Evolutionary conservation across 805 yeast genomes (phyloP).

Genomic region (Pichia gijzeniarum): DNA sequence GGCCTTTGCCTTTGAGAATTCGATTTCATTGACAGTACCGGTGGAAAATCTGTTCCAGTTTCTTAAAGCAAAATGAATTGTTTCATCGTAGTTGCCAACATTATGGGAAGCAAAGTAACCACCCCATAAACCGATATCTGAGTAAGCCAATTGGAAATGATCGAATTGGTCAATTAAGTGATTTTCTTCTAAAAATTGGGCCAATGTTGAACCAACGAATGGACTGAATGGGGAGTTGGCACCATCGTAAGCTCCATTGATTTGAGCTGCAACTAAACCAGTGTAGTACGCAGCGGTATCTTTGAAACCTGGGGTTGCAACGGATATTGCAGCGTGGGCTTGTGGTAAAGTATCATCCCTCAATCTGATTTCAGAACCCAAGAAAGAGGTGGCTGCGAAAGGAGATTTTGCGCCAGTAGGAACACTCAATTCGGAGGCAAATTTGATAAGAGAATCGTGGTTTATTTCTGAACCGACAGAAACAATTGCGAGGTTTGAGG

Average conservation of each 20-base stretch:
- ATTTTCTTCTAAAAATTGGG: conserved; percentile 62
- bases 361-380: conserved; percentile 82
- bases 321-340: conserved; percentile 75
- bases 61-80: conserved; percentile 72
- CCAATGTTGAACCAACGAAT: conserved; percentile 61
- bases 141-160: conserved; percentile 68
- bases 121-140: conserved; percentile 83
- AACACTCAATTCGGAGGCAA: conserved; percentile 47
- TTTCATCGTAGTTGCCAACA: conserved; percentile 59
- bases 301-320: conserved; percentile 54
- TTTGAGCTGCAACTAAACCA: conserved; percentile 66
- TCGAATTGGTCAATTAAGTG: conserved; percentile 65
- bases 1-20: conserved; percentile 72
- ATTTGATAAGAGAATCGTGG: conserved; percentile 64
- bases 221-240: conserved; percentile 48
- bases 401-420: conserved; percentile 46
- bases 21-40: conserved; percentile 63
- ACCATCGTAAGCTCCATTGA: conserved; percentile 51
- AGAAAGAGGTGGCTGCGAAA: conserved; percentile 52
- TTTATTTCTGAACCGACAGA: conserved; percentile 55
- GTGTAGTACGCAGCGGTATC: conserved; percentile 59
- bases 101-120: conserved; percentile 61
- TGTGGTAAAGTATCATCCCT: conserved; percentile 83
- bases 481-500: conserved; percentile 63
- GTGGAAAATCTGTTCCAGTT: conserved; percentile 83